Evolutionary conservation across 1,284 basidiomycete genomes (phyloP).

Genomic region (Moesziomyces sp.): DNA sequence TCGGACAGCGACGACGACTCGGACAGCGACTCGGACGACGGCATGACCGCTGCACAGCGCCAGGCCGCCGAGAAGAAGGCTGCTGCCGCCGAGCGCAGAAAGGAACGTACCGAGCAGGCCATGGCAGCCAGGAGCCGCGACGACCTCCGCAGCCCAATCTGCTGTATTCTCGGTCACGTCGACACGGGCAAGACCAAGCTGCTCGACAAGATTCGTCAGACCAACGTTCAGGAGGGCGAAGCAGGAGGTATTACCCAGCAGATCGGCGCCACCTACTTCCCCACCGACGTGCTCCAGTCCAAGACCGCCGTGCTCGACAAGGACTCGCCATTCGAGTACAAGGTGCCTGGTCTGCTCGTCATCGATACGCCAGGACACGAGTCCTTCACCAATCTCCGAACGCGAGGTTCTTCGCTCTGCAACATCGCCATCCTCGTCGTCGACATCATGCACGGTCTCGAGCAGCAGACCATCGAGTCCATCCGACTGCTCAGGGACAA

Average conservation of each 20-base stretch:
- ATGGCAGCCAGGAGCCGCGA: constrained; percentile 88
- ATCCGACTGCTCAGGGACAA: constrained; percentile 89
- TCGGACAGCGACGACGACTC: constrained; percentile 72
- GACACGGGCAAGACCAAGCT: constrained; percentile 99
- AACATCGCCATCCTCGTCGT: constrained; percentile 99
- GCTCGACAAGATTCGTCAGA: constrained; percentile 99
- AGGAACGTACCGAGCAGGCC: constrained; percentile 85
- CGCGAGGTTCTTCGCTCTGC: constrained; percentile 95
- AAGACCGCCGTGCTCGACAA: constrained; percentile 93
- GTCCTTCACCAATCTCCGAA: constrained; percentile 96
- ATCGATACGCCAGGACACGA: constrained; percentile 99
- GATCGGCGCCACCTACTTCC: constrained; percentile 99
- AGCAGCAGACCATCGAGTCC: constrained; percentile 96
- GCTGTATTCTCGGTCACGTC: constrained; percentile 99
- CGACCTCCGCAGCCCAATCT: constrained; percentile 93
- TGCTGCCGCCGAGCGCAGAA: constrained; percentile 82
- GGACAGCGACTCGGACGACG: constrained; percentile 64
- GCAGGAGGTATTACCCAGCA: constrained; percentile 99
- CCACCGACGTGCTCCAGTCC: constrained; percentile 90
- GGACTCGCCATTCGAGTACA: constrained; percentile 87
- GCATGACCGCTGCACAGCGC: constrained; percentile 69
- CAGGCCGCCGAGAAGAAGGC: constrained; percentile 82
- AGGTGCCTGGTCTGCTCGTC: constrained; percentile 93
- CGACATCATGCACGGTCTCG: constrained; percentile 99
- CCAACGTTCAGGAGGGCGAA: constrained; percentile 99